A percentile compares a stretch with the other conserved stretches of the same genome.
phyloP scores from a whole-genome alignment of 2,329 filamentous ascomycete species.

The Cladosporium sp. region DNA sequence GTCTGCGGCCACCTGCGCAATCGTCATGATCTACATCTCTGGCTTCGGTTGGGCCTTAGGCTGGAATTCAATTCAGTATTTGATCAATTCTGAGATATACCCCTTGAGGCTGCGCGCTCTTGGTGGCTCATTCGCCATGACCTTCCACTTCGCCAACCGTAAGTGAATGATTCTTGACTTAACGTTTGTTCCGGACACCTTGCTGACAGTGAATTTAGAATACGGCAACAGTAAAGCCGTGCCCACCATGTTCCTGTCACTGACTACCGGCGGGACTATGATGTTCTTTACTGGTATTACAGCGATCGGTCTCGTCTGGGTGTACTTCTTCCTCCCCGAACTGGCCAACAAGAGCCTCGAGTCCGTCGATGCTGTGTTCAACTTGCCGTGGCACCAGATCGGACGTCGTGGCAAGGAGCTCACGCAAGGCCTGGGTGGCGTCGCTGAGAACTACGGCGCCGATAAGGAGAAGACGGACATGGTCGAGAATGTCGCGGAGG shows the following conservation, averaged over 20 bases:
- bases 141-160: slow-evolving; percentile 69
- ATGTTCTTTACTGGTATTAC: slow-evolving; percentile 71
- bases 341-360: slow-evolving; percentile 51
- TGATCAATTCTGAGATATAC: slow-evolving; percentile 74
- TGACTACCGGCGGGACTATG: slow-evolving; percentile 64
- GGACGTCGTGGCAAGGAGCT: slow-evolving; percentile 43
- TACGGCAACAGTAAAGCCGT: slow-evolving; percentile 73
- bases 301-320: slow-evolving; percentile 56
- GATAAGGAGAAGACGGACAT: slow-evolving; percentile 23
- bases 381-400: slow-evolving; percentile 74
- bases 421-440: slow-evolving; percentile 22
- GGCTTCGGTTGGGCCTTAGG: slow-evolving; percentile 64
- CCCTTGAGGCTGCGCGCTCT: slow-evolving; percentile 69
- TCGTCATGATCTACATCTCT: slow-evolving; percentile 51
- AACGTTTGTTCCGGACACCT: too few species aligned
- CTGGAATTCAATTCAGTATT: slow-evolving; percentile 53
- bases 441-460: slow-evolving; percentile 22
- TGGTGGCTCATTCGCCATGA: slow-evolving; percentile 69
- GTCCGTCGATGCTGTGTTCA: slow-evolving; percentile 48
- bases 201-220: slow-evolving; percentile 31
- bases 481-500: slow-evolving; percentile 21
- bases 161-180: not conserved
- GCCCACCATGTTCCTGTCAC: slow-evolving; percentile 65
- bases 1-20: slow-evolving; percentile 60
- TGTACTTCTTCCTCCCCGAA: slow-evolving; percentile 58